phyloP scores from a whole-genome alignment of 106 monocot species.

The Phalaenopsis aphrodite region DNA sequence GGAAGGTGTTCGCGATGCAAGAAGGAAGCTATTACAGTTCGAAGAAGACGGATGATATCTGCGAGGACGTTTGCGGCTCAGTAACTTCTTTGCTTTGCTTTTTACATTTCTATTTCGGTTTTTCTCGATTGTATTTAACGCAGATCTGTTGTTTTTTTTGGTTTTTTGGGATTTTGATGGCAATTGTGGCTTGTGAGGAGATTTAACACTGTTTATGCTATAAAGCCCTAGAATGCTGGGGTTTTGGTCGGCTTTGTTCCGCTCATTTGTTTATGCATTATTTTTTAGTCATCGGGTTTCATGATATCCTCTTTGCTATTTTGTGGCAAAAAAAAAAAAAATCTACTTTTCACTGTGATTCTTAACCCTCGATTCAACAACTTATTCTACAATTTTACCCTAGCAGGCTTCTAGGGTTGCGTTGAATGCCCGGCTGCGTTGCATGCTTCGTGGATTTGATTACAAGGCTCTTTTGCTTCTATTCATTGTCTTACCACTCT shows the following conservation, averaged over 20 bases:
- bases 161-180: background rate
- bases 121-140: background rate
- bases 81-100: constrained; percentile 18
- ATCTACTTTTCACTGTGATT: background rate
- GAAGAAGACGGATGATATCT: constrained; percentile 65
- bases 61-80: constrained; percentile 71
- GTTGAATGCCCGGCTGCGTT: constrained; percentile 53
- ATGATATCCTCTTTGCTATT: background rate
- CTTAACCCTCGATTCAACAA: background rate
- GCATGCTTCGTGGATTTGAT: constrained; percentile 61
- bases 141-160: constrained; percentile 2
- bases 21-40: constrained; percentile 40
- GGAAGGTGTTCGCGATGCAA: constrained; percentile 15
- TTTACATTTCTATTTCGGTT: background rate
- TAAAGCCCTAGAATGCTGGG: background rate
- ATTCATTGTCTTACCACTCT: constrained; percentile 40
- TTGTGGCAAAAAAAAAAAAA: background rate
- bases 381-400: constrained; percentile 1
- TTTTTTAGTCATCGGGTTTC: background rate
- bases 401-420: constrained; percentile 45
- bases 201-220: background rate
- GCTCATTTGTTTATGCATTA: background rate
- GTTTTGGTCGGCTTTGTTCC: background rate
- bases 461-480: constrained; percentile 45
- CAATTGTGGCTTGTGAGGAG: background rate